Evolutionary conservation across 257 asterid species (phyloP), one percentile per base, ranked within the genome.

Genomic region (Scutellaria galericulata): DNA sequence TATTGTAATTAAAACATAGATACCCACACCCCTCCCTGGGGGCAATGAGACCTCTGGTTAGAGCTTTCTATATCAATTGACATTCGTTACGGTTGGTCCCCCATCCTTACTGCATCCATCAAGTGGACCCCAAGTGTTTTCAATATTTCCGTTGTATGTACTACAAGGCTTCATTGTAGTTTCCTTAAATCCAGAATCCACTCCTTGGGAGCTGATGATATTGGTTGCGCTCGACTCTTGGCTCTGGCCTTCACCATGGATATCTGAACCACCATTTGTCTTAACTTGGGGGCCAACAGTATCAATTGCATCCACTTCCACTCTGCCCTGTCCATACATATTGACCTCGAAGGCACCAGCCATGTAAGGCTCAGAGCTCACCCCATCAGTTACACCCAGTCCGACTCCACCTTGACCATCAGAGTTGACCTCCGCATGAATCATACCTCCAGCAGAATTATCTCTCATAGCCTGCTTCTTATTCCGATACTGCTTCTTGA

Each of bases 401-500:
- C 56, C 77, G 3, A 31, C 4, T 31, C 37, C 37, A 31, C 37
- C 37, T 31, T 31, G 37, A 31, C 4, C 37, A 31, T 31, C 37
- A 1, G 37, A 0, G 5, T 31, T 31, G 37, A 31, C 37, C 37
- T 31, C 37, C 0, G 37, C 5, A 4, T 31, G 37, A 31, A 31
- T 2, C 37, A 31, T 2, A 31, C 47, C 75, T 53, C 65, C 69
- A 65, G 47, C 66, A 46, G 50, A 55, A 47, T 72, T 64, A 5
- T 41, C 50, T 67, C 52, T 75, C 47, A 41, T 18, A 64, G 60
- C 74, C 67, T 71, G 77, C 18, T 58, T 80, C 79, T 63, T 89
- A 82, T 80, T 86, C 81, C 73, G 72, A 47, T 51, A 57, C 55
- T 73, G 82, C 76, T 81, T 87, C 79, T 85, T 91, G 79, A 80